These are phyloP conservation scores for Tetrahymena malaccensis DNA, from an alignment of 73 alveolate species.

Conservation along the genomic window DNA sequence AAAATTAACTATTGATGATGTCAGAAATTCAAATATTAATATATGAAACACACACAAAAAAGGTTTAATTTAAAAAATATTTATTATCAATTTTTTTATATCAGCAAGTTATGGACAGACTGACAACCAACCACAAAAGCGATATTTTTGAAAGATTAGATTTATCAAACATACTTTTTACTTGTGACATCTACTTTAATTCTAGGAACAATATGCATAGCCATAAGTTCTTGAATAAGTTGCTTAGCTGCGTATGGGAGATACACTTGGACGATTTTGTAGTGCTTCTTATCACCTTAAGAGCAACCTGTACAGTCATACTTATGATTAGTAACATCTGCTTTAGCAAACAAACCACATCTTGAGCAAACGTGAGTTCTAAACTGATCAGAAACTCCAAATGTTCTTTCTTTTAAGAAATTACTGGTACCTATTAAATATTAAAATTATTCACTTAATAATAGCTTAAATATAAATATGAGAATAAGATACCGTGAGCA, in stretches of 20 bases:
- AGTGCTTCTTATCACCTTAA: conserved; percentile 37
- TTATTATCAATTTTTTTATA: too few species aligned
- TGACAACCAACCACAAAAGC: not conserved
- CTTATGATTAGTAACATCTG: conserved; percentile 70
- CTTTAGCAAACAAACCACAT: conserved; percentile 90
- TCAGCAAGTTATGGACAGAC: not conserved
- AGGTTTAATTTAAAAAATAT: too few species aligned
- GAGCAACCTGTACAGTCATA: conserved; percentile 89
- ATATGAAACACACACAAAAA: too few species aligned
- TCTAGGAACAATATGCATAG: conserved; percentile 98
- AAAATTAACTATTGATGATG: too few species aligned
- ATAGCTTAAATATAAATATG: not conserved
- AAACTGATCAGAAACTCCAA: conserved; percentile 95
- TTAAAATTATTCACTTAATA: not conserved
- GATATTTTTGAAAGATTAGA: too few species aligned
- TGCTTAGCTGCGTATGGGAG: conserved; percentile 99
- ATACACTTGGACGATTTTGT: conserved; percentile 68
- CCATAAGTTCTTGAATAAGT: conserved; percentile 94
- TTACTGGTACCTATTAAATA: conserved; percentile 29
- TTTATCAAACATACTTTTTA: not conserved
- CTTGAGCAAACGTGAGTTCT: conserved; percentile 81
- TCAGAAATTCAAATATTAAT: too few species aligned
- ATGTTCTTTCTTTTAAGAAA: conserved; percentile 92
- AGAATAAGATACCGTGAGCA: conserved; percentile 81
- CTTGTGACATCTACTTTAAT: conserved; percentile 18